Evolutionary conservation across 2,329 filamentous ascomycete species (phyloP).

Genomic region (Eutypa lata): DNA sequence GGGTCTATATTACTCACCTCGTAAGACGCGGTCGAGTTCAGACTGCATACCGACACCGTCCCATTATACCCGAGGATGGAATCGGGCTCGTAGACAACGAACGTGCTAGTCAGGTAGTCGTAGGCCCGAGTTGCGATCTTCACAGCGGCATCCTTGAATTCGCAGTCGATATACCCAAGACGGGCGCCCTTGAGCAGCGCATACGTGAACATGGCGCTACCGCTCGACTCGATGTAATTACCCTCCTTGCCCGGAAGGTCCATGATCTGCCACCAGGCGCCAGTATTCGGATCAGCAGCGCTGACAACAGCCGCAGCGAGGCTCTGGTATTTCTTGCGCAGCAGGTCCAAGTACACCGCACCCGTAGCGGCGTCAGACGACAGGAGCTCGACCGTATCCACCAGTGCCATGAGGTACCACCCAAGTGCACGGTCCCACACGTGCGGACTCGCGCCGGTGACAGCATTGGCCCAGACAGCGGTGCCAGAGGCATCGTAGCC

Average conservation of each 20-base stretch:
- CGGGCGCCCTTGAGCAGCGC: conserved; percentile 33
- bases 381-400: conserved; percentile 33
- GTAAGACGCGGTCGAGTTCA: conserved; percentile 38
- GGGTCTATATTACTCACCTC: conserved; percentile 20
- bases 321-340: conserved; percentile 17
- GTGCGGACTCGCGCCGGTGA: conserved; percentile 33
- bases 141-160: conserved; percentile 4
- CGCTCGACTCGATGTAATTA: conserved; percentile 37
- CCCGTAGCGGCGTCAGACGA: not conserved
- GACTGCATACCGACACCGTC: conserved; percentile 37
- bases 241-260: conserved; percentile 18
- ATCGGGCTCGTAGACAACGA: conserved; percentile 23
- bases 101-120: conserved; percentile 20
- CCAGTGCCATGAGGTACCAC: conserved; percentile 35
- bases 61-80: conserved; percentile 30
- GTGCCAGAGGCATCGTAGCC: conserved; percentile 32
- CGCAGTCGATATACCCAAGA: conserved; percentile 27
- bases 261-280: conserved; percentile 38
- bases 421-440: conserved; percentile 36
- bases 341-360: not conserved
- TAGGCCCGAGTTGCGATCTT: conserved; percentile 15
- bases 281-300: conserved; percentile 24
- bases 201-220: conserved; percentile 35
- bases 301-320: conserved; percentile 21
- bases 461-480: conserved; percentile 32